Conservation (phyloP, 73 alveolate genomes). For the Paramecium pentaurelia region DNA sequence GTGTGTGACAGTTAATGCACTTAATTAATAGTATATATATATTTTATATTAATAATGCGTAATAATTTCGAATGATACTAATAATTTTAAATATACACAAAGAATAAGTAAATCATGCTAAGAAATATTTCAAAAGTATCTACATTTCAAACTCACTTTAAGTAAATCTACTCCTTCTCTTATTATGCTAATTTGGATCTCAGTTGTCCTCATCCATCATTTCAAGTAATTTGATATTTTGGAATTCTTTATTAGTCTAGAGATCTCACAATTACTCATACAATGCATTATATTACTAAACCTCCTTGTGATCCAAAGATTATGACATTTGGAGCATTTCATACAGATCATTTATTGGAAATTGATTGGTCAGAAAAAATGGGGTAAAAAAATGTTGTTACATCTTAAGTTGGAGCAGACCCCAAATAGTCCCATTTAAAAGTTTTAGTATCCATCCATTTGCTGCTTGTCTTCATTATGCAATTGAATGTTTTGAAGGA, state of each 20-base stretch:
- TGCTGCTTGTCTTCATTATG: constrained; percentile 75
- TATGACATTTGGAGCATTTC: constrained; percentile 70
- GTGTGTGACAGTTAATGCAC: not conserved
- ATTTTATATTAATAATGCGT: not conserved
- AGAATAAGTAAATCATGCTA: not conserved
- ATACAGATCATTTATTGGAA: constrained; percentile 77
- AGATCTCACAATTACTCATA: constrained; percentile 46
- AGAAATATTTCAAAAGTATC: not conserved
- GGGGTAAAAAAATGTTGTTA: constrained; percentile 51
- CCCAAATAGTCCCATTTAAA: constrained; percentile 67
- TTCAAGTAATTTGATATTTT: not conserved
- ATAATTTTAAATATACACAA: not conserved
- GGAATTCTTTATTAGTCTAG: not conserved
- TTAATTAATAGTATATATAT: not conserved
- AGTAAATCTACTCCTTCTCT: not conserved
- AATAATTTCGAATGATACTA: not conserved
- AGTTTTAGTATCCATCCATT: constrained; percentile 73
- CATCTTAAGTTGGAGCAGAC: constrained; percentile 68
- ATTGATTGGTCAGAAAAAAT: constrained; percentile 63
- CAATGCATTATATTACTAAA: constrained; percentile 48
- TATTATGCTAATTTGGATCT: constrained; percentile 7
- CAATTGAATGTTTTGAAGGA: constrained; percentile 84
- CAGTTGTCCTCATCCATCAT: not conserved
- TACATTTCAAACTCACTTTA: not conserved
- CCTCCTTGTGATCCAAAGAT: constrained; percentile 56